Evolutionary conservation across 139 green algal species (phyloP).

Genomic region (Coelastrella sp.): DNA sequence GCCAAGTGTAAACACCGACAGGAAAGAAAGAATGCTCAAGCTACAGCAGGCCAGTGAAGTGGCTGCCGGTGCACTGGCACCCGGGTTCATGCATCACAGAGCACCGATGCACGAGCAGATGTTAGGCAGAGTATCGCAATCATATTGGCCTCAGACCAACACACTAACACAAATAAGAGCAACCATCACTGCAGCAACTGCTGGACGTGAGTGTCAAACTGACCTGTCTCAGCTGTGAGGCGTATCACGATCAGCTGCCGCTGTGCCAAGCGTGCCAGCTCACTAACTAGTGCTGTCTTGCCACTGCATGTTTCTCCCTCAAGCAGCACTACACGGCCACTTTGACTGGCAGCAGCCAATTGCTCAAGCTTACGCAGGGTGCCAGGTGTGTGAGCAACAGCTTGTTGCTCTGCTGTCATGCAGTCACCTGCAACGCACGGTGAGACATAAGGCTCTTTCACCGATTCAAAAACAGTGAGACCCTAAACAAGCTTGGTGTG

Average conservation of each 20-base stretch:
- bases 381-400: conserved; percentile 40
- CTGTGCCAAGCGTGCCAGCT: conserved; percentile 53
- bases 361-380: conserved; percentile 49
- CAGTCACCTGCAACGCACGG: background rate
- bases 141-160: too few species aligned
- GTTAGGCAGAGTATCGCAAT: too few species aligned
- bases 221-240: conserved; percentile 47
- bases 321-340: conserved; percentile 50
- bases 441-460: background rate
- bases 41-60: too few species aligned
- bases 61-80: too few species aligned
- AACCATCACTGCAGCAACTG: too few species aligned
- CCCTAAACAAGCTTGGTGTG: too few species aligned
- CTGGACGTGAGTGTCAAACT: background rate
- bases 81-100: background rate
- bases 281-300: conserved; percentile 54
- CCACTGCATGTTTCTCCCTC: conserved; percentile 53
- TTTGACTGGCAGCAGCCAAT: conserved; percentile 49
- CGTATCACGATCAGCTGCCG: conserved; percentile 10
- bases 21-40: too few species aligned
- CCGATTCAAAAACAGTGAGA: too few species aligned
- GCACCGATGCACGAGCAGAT: background rate
- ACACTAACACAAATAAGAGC: too few species aligned
- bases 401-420: background rate
- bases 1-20: too few species aligned